Base-by-base conservation (phyloP, 495 filamentous ascomycete species). In the Penicilliopsis zonata region DNA sequence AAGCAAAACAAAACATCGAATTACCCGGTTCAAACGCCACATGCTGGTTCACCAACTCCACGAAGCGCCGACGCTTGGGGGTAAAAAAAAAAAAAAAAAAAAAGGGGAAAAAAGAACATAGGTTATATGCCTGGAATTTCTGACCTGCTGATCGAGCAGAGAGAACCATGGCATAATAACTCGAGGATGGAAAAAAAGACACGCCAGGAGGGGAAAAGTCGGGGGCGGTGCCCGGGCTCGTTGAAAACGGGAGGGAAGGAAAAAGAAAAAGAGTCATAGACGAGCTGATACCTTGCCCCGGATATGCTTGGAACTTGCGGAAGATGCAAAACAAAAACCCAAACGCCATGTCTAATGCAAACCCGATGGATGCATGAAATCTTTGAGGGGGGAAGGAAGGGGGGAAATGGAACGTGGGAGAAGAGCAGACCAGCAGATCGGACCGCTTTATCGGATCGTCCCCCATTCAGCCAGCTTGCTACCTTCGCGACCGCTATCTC, bases 381-480 rank as follows among this genome's bases (percentile, higher is more conserved):
- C 13, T 5, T 30, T 3, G 14, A 18, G 14, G 18, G 9, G 35
- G 31, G 28, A 17, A 34, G 31, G 14, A 29, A 33, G 18, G 33
- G 26, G 21, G 28, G 25, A 31, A 35, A 33, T 41, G 34, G 23
- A 30, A 20, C 16, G 23, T 32, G 13, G 21, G 6, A 23, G 21
- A 23, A 23, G n/a, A n/a, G n/a, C n/a, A 23, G 21, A 6, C 6
- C 21, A 23, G 10, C 10, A 10, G 21, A 23, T 23, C 10, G 21
- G 26, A 4, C 17, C 6, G 17, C 10, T 2, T 67, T 57, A 84
- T 38, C 80, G 67, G 40, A 86, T 84, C 20, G 79, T 71, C 12
- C 77, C 70, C 78, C 74, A 81, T 52, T 79, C 76, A 9, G 69
- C 65, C 15, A 83, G 52, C 34, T 66, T 72, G 36, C 74, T 73